These are phyloP conservation scores for Ilyonectria destructans DNA, from an alignment of 2,329 filamentous ascomycete genomes.

Conservation along the genomic window DNA sequence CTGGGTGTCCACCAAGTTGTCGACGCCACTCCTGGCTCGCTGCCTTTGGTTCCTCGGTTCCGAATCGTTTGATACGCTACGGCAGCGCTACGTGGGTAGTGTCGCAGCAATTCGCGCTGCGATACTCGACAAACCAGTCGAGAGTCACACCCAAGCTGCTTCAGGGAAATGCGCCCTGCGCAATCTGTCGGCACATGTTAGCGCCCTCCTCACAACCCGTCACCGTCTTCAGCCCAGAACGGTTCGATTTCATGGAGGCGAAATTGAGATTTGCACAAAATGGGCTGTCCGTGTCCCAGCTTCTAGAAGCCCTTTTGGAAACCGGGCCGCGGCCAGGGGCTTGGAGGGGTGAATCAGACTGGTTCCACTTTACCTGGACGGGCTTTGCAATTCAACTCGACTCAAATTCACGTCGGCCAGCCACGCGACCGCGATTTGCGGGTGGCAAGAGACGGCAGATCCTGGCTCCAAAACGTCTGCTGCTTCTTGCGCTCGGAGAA, in stretches of 20 bases:
- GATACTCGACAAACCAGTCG: slow-evolving; percentile 20
- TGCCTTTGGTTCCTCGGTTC: slow-evolving; percentile 12
- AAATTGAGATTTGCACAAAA: slow-evolving; percentile 45
- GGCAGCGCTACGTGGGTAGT: slow-evolving; percentile 29
- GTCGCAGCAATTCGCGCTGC: slow-evolving; percentile 19
- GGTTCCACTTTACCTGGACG: slow-evolving; percentile 29
- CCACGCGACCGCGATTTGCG: slow-evolving; percentile 38
- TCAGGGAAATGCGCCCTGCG: slow-evolving; percentile 1
- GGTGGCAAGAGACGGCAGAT: slow-evolving; percentile 20
- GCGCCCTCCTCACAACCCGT: slow-evolving; percentile 35
- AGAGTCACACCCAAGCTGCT: slow-evolving; percentile 1
- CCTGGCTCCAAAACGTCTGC: slow-evolving; percentile 23
- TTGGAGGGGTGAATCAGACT: slow-evolving; percentile 25
- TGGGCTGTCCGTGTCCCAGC: slow-evolving; percentile 35
- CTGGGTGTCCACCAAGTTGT: slow-evolving; percentile 20
- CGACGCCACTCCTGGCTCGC: slow-evolving; percentile 26
- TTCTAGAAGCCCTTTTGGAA: slow-evolving; percentile 52
- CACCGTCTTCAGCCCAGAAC: slow-evolving; percentile 32
- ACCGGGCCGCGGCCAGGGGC: slow-evolving; percentile 36
- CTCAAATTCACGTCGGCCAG: slow-evolving; percentile 47
- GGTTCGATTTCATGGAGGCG: slow-evolving; percentile 37
- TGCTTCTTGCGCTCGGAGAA: slow-evolving; percentile 21
- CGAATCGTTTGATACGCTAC: slow-evolving; percentile 28
- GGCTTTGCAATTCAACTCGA: slow-evolving; percentile 46
- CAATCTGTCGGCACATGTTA: slow-evolving; percentile 37